Conservation (phyloP, 352 stramenopile species). For the Pythium pectinolyticum region DNA sequence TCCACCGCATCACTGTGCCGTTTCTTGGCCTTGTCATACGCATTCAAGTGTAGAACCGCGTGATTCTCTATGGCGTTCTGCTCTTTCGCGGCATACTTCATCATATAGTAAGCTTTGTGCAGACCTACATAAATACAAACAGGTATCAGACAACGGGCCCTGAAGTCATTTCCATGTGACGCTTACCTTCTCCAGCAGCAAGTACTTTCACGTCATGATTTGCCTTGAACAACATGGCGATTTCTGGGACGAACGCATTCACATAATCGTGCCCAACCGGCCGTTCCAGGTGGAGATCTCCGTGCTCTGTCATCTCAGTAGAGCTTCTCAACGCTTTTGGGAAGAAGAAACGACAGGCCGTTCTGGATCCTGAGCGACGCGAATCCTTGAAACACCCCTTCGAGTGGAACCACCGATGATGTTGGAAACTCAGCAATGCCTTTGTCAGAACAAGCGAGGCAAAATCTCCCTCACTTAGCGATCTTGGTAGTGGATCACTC, state of each 20-base stretch:
- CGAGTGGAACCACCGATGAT: neutral
- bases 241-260: neutral
- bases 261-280: neutral
- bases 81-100: constrained; percentile 18
- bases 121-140: neutral
- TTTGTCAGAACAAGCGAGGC: neutral
- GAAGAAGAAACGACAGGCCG: neutral
- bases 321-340: neutral
- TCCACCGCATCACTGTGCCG: neutral
- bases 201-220: neutral
- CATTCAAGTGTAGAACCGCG: neutral
- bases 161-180: too few species aligned
- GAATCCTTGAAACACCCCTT: neutral
- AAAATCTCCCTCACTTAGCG: neutral
- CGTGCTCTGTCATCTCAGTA: neutral
- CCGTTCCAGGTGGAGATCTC: neutral
- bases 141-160: too few species aligned
- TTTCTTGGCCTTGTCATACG: constrained; percentile 5
- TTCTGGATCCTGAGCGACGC: neutral
- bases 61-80: constrained; percentile 5
- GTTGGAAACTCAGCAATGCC: neutral
- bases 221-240: neutral
- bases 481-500: neutral
- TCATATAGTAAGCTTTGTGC: constrained; percentile 22
- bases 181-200: neutral